These are phyloP conservation scores for Lentinula detonsa DNA, from an alignment of 768 basidiomycete species.

Conservation along the genomic window DNA sequence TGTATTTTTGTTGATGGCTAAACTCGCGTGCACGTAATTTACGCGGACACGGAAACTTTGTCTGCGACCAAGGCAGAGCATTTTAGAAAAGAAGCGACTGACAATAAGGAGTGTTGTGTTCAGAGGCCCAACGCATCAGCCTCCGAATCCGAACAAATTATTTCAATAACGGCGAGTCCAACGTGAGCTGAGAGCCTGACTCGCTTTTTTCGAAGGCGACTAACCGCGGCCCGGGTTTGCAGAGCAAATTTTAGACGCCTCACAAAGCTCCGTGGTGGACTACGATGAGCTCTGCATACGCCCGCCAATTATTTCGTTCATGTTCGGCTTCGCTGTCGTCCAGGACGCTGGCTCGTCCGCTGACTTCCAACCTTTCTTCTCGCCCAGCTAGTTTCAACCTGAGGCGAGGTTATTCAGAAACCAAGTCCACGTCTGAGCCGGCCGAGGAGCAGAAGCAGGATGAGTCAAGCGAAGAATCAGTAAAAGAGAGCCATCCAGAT, in stretches of 20 bases:
- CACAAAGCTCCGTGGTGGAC: not conserved
- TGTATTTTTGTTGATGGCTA: not conserved
- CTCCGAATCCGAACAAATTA: not conserved
- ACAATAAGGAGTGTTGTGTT: not conserved
- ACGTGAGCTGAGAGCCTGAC: not conserved
- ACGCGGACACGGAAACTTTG: not conserved
- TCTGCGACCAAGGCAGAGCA: not conserved
- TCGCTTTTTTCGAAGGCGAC: not conserved
- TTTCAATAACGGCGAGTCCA: not conserved
- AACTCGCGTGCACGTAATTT: conserved; percentile 8
- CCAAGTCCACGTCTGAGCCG: conserved; percentile 11
- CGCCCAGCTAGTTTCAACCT: conserved; percentile 19
- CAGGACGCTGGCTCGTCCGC: conserved; percentile 35
- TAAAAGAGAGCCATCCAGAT: conserved; percentile 21
- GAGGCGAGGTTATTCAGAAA: conserved; percentile 54
- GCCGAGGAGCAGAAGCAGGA: conserved; percentile 12
- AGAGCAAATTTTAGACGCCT: not conserved
- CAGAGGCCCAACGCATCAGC: not conserved
- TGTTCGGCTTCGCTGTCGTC: conserved; percentile 53
- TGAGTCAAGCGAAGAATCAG: conserved; percentile 20
- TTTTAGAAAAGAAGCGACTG: not conserved
- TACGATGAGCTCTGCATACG: conserved; percentile 47
- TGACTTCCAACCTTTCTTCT: conserved; percentile 17
- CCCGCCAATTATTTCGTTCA: conserved; percentile 50
- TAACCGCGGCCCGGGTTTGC: not conserved